Conservation (phyloP, 2,329 filamentous ascomycete genomes). For the Penicillium sp. region DNA sequence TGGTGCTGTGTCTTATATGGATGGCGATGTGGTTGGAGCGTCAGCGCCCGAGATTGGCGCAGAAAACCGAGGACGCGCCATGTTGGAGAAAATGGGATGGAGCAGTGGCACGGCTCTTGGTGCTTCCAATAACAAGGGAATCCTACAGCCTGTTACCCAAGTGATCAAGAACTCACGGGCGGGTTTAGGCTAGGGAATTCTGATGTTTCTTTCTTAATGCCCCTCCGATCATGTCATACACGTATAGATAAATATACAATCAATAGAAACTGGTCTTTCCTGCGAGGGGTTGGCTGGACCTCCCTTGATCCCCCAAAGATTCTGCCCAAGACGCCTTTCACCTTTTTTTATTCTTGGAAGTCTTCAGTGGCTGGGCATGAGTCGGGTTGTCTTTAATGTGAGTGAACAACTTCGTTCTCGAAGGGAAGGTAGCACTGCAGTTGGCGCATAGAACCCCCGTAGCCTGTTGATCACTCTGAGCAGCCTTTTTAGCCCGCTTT, state of each 20-base stretch:
- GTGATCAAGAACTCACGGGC: conserved; percentile 84
- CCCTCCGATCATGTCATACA: background rate
- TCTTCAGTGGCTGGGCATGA: conserved; percentile 57
- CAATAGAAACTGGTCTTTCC: background rate
- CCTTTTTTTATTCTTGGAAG: background rate
- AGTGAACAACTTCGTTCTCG: conserved; percentile 70
- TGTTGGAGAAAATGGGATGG: conserved; percentile 99
- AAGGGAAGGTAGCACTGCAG: conserved; percentile 76
- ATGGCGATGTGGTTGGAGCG: conserved; percentile 86
- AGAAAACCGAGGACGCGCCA: conserved; percentile 79
- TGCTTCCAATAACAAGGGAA: conserved; percentile 79
- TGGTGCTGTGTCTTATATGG: conserved; percentile 62
- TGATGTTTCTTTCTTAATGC: background rate
- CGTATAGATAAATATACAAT: background rate
- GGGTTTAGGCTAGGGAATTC: conserved; percentile 62
- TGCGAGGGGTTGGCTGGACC: background rate
- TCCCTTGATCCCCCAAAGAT: background rate
- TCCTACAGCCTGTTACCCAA: conserved; percentile 80
- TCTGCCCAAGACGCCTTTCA: background rate
- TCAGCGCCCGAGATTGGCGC: conserved; percentile 79
- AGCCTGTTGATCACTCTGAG: conserved; percentile 29
- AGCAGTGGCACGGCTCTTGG: conserved; percentile 82
- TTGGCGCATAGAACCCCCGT: conserved; percentile 68
- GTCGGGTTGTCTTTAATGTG: conserved; percentile 64
- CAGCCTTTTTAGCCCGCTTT: conserved; percentile 54